Conservation (phyloP, 441 rosid genomes). For the Brassica hybrid region DNA sequence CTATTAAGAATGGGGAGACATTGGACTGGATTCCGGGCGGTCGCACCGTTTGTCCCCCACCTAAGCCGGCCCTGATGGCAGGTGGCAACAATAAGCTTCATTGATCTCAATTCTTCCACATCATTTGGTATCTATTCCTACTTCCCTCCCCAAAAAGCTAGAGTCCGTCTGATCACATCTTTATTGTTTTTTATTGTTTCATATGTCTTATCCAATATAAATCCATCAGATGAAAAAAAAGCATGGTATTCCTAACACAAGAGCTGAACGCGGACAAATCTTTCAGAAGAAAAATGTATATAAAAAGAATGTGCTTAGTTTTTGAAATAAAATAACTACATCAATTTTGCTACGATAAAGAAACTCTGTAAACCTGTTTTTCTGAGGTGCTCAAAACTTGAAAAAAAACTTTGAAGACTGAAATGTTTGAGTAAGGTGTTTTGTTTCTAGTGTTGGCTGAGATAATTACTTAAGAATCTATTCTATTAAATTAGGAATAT, state of each 20-base stretch:
- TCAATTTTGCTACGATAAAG: background rate
- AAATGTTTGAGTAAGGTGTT: slow-evolving; percentile 20
- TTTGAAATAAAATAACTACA: background rate
- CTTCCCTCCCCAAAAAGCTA: background rate
- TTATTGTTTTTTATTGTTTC: slow-evolving; percentile 2
- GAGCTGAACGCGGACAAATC: background rate
- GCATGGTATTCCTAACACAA: slow-evolving; percentile 21
- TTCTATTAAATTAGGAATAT: too few relatives aligned
- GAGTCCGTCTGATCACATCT: slow-evolving; percentile 27
- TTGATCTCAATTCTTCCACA: slow-evolving; percentile 43
- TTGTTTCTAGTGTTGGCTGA: slow-evolving; percentile 83
- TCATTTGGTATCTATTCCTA: slow-evolving; percentile 41
- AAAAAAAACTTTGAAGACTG: too few relatives aligned
- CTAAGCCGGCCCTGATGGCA: slow-evolving; percentile 1
- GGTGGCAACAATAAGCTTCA: slow-evolving; percentile 38
- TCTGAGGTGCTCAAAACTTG: background rate
- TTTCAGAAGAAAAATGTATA: background rate
- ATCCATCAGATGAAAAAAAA: too few relatives aligned
- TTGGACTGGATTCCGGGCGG: too few relatives aligned
- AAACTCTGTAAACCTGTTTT: background rate
- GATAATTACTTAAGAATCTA: background rate
- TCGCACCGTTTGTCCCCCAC: too few relatives aligned
- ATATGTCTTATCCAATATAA: slow-evolving; percentile 4
- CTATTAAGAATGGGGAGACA: too few relatives aligned
- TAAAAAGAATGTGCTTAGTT: background rate